Conservation (phyloP, 768 basidiomycete species). For the Boletus sp. region DNA sequence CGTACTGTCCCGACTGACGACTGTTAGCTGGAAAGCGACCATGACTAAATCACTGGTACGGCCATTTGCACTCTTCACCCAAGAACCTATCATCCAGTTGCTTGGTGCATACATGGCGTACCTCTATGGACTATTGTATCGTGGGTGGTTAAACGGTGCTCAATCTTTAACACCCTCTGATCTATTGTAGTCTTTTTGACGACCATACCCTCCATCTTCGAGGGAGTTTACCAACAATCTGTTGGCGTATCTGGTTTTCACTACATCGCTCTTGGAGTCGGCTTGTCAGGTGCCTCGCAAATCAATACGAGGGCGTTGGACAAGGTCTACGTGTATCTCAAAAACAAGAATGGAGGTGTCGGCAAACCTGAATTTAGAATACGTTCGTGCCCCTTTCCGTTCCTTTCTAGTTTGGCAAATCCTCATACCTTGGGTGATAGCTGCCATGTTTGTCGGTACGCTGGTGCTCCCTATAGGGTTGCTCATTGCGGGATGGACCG, state of each 20-base stretch:
- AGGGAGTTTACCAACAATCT: constrained; percentile 48
- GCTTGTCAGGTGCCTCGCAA: constrained; percentile 50
- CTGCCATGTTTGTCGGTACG: constrained; percentile 56
- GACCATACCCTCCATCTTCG: constrained; percentile 59
- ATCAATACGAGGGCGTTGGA: constrained; percentile 58
- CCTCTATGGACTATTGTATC: constrained; percentile 59
- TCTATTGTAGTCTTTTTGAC: constrained; percentile 58
- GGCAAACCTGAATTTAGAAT: constrained; percentile 55
- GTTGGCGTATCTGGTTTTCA: constrained; percentile 62
- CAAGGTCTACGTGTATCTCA: constrained; percentile 47
- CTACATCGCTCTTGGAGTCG: constrained; percentile 69
- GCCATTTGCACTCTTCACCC: constrained; percentile 61
- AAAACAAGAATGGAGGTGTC: constrained; percentile 48
- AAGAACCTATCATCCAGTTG: constrained; percentile 66
- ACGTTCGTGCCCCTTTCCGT: constrained; percentile 30
- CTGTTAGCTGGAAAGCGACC: constrained; percentile 47
- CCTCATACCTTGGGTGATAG: constrained; percentile 31
- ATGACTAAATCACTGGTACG: constrained; percentile 53
- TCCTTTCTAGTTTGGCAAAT: not conserved
- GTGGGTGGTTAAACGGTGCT: constrained; percentile 33
- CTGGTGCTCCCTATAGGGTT: constrained; percentile 63
- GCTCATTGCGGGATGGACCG: constrained; percentile 69
- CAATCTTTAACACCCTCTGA: not conserved
- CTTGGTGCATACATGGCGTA: constrained; percentile 68
- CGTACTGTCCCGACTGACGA: not conserved